Base-by-base conservation (phyloP, 2,329 filamentous ascomycete species). In the Fusarium sp. region DNA sequence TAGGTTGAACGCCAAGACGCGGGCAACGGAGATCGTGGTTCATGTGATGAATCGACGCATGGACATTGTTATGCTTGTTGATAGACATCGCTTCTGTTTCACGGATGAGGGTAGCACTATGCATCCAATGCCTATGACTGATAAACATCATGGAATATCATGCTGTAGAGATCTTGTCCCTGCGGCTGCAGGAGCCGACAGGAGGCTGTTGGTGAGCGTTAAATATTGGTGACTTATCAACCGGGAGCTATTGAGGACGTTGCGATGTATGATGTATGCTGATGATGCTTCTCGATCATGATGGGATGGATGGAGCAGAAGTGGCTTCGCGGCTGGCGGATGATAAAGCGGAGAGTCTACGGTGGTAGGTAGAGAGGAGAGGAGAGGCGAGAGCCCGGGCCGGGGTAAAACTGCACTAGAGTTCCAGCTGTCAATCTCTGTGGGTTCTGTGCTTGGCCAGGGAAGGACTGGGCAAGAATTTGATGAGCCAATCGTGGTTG, bases 401-500 rank as follows among this genome's bases (percentile, higher is more conserved):
- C 20, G 52, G 66, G 59, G 59, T 70, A 66, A 52, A 60, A 71
- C 62, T 68, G 51, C 56, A 42, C 64, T 59, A 66, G 62, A 67
- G 63, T 36, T 59, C 56, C 44, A 59, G 62, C 72, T 75, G 72
- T 75, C 72, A 75, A 70, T 55, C 50, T 73, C 45, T 69, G 42
- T 41, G 61, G 65, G 55, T 55, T 73, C 38, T 55, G 61, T 61
- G 48, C 70, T 75, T 70, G 62, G 56, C 76, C 72, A 72, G 75
- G 74, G 74, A 75, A 58, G 72, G 66, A 67, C 55, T 71, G 65
- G 58, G 60, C 66, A 61, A 60, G 57, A 63, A 66, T 28, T 28
- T 44, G 30, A 61, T 68, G 65, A 63, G 62, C 77, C 77, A 78
- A 78, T 78, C 67, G 68, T 63, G 73, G 61, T 66, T 60, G 54